Evolutionary conservation across 1,139 yeast species (phyloP).

Genomic region (Debaryomyces robertsiae): DNA sequence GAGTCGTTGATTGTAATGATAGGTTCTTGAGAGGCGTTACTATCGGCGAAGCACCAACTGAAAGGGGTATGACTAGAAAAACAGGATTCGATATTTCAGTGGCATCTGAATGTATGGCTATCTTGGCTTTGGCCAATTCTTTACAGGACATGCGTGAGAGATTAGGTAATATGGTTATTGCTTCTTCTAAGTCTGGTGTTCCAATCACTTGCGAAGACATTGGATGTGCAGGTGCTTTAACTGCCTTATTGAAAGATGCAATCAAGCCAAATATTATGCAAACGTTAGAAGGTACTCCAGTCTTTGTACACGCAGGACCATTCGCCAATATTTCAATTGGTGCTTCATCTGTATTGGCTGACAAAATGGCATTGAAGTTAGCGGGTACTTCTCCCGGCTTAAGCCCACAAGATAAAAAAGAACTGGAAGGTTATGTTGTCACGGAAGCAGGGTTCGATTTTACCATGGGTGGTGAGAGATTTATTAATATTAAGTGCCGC

Average conservation of each 20-base stretch:
- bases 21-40: conserved; percentile 91
- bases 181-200: conserved; percentile 75
- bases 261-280: conserved; percentile 98
- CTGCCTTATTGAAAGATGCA: conserved; percentile 95
- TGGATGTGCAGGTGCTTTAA: conserved; percentile 96
- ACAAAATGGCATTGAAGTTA: conserved; percentile 90
- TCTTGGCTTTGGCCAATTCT: conserved; percentile 84
- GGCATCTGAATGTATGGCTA: conserved; percentile 98
- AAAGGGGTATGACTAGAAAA: conserved; percentile 83
- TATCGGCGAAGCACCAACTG: conserved; percentile 92
- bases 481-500: conserved; percentile 94
- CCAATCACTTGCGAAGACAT: conserved; percentile 96
- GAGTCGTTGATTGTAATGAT: conserved; percentile 96
- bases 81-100: conserved; percentile 97
- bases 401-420: conserved; percentile 52
- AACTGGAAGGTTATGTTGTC: conserved; percentile 85
- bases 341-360: conserved; percentile 93
- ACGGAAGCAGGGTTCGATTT: conserved; percentile 99
- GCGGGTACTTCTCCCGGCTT: conserved; percentile 67
- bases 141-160: conserved; percentile 87
- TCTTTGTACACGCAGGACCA: conserved; percentile 97
- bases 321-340: conserved; percentile 98
- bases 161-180: conserved; percentile 89
- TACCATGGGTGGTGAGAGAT: conserved; percentile 99
- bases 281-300: conserved; percentile 97